A percentile compares a stretch with the other conserved stretches of the same genome.
Evolutionary conservation across 202 grass and related monocot species (phyloP).

Genomic region (Setaria viridis): DNA sequence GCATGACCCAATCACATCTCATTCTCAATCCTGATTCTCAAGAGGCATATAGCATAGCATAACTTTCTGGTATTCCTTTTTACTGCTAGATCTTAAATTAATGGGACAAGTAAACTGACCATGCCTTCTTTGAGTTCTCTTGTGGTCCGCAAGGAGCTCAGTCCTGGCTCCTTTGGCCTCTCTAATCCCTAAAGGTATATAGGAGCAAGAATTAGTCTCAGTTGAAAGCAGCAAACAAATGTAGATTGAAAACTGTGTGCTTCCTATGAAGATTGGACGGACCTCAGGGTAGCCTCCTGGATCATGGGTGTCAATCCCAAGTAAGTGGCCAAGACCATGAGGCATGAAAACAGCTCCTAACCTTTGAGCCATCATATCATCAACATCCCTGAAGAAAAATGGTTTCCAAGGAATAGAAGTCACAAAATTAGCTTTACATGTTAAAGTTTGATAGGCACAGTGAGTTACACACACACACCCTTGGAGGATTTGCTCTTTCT

Average conservation of each 20-base stretch:
- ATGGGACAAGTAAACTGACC: conserved; percentile 62
- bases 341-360: conserved; percentile 96
- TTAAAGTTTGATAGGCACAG: conserved; percentile 48
- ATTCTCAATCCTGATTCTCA: conserved; percentile 1
- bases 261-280: conserved; percentile 10
- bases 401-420: conserved; percentile 38
- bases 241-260: neutral
- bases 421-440: conserved; percentile 28
- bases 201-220: conserved; percentile 34
- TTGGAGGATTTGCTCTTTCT: conserved; percentile 68
- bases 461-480: conserved; percentile 52
- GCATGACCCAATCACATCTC: neutral
- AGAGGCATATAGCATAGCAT: neutral
- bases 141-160: conserved; percentile 77
- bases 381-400: conserved; percentile 72
- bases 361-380: conserved; percentile 86
- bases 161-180: conserved; percentile 82
- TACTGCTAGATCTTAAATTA: conserved; percentile 29
- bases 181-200: conserved; percentile 70
- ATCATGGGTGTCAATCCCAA: conserved; percentile 98
- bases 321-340: conserved; percentile 95
- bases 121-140: conserved; percentile 89
- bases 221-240: conserved; percentile 24
- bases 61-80: conserved; percentile 5
- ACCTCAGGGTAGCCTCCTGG: conserved; percentile 94